Conservation (phyloP, 2,329 filamentous ascomycete species). For the Didymellaceae sp. region DNA sequence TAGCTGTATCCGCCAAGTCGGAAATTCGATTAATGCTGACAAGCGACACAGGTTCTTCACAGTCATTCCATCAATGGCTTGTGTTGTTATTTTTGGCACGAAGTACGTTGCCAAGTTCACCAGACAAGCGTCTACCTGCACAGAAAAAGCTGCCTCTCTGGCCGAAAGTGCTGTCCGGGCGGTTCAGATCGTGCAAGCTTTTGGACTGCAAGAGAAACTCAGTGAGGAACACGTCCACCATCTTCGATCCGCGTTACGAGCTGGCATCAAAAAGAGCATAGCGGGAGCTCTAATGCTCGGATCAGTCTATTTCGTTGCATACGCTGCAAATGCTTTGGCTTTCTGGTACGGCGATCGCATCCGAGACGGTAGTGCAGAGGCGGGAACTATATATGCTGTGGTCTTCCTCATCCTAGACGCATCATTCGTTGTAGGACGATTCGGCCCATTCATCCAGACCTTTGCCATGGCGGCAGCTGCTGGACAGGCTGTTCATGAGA, state of each 20-base stretch:
- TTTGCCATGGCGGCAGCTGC: slow-evolving; percentile 61
- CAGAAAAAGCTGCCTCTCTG: slow-evolving; percentile 53
- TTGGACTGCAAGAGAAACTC: slow-evolving; percentile 52
- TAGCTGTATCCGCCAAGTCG: too few relatives aligned
- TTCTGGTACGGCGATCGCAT: slow-evolving; percentile 53
- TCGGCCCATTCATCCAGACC: slow-evolving; percentile 67
- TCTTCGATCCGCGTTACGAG: slow-evolving; percentile 43
- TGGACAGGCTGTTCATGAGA: slow-evolving; percentile 53
- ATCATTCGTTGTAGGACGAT: slow-evolving; percentile 67
- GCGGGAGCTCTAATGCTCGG: slow-evolving; percentile 52
- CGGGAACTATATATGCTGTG: slow-evolving; percentile 66
- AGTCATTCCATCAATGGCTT: slow-evolving; percentile 58
- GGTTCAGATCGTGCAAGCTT: slow-evolving; percentile 58
- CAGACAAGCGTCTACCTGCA: slow-evolving; percentile 46
- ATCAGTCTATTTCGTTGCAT: slow-evolving; percentile 54
- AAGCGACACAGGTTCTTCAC: slow-evolving; percentile 42
- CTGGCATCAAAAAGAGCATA: slow-evolving; percentile 51
- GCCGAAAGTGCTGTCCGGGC: slow-evolving; percentile 55
- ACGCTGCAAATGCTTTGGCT: slow-evolving; percentile 54
- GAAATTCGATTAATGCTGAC: background rate
- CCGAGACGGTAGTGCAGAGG: slow-evolving; percentile 41
- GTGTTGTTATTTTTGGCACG: slow-evolving; percentile 53
- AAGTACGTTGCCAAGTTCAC: slow-evolving; percentile 50
- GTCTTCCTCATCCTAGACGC: slow-evolving; percentile 70
- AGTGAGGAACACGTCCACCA: slow-evolving; percentile 47